phyloP scores from a whole-genome alignment of 495 filamentous ascomycete species.

The Trichocladium uniseriatum region DNA sequence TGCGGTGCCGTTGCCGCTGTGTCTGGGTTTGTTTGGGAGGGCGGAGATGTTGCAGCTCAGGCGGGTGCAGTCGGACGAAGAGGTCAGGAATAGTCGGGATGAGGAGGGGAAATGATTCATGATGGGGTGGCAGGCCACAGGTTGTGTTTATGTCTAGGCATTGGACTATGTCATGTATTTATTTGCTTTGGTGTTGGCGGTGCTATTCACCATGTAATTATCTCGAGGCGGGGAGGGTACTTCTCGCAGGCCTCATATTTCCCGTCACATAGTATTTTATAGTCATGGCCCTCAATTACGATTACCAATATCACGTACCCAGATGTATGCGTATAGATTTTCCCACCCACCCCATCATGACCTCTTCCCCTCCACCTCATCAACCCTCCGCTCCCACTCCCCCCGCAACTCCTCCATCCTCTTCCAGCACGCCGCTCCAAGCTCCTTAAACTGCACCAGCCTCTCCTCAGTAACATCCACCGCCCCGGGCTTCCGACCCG shows the following conservation, averaged over 20 bases:
- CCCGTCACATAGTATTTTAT: no score
- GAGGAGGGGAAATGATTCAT: conserved; percentile 2
- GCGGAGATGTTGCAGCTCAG: conserved; percentile 41
- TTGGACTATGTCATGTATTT: not conserved
- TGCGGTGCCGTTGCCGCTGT: conserved; percentile 56
- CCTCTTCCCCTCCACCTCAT: not conserved
- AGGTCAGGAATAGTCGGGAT: not conserved
- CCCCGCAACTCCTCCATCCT: conserved; percentile 75
- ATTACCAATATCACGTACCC: no score
- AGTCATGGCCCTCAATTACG: no score
- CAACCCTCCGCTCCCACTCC: conserved; percentile 59
- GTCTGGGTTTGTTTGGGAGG: conserved; percentile 57
- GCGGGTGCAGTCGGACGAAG: conserved; percentile 41
- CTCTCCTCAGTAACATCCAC: conserved; percentile 53
- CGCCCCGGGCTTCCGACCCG: conserved; percentile 48
- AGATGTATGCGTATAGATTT: not conserved
- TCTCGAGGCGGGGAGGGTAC: no score
- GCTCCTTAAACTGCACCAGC: conserved; percentile 60
- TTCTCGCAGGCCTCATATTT: no score
- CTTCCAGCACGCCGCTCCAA: conserved; percentile 66
- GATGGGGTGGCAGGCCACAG: not conserved
- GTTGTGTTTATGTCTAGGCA: not conserved
- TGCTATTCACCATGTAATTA: not conserved
- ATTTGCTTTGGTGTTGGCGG: not conserved
- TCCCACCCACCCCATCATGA: not conserved